Conservation (phyloP, 2,329 filamentous ascomycete genomes). For the Fusarium keratoplasticum region DNA sequence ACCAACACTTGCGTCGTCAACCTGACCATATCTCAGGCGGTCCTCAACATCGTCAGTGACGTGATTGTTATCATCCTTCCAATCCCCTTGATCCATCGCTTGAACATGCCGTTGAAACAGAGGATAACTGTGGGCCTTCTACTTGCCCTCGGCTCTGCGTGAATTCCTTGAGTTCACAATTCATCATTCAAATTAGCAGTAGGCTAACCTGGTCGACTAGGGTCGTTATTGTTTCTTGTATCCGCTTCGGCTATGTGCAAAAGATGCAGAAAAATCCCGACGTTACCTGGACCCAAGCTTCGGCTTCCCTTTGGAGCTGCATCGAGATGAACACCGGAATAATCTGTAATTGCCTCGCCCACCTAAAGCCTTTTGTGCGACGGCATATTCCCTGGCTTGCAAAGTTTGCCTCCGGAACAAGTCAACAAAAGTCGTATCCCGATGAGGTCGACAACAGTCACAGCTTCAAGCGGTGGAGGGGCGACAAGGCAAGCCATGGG, state of each 20-base stretch:
- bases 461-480: slow-evolving; percentile 4
- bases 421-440: not conserved
- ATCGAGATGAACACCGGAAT: slow-evolving; percentile 15
- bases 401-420: not conserved
- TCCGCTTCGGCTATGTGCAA: slow-evolving; percentile 5
- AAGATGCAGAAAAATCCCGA: slow-evolving; percentile 2
- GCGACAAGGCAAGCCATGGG: not conserved
- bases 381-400: not conserved
- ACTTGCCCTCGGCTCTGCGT: slow-evolving; percentile 7
- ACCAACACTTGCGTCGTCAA: slow-evolving; percentile 1
- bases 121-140: not conserved
- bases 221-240: slow-evolving; percentile 9
- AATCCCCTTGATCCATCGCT: not conserved
- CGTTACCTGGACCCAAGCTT: slow-evolving; percentile 7
- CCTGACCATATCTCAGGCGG: not conserved
- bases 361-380: slow-evolving; percentile 9
- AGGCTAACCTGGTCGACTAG: not conserved
- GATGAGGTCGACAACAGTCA: not conserved
- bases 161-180: not conserved
- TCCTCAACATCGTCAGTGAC: slow-evolving; percentile 12
- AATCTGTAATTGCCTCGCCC: slow-evolving; percentile 5
- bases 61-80: not conserved
- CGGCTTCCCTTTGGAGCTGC: slow-evolving; percentile 2
- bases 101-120: slow-evolving; percentile 8
- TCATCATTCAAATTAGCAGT: not conserved